Base-by-base conservation (phyloP, 1,284 basidiomycete species). In the Phylloporus sp. region DNA sequence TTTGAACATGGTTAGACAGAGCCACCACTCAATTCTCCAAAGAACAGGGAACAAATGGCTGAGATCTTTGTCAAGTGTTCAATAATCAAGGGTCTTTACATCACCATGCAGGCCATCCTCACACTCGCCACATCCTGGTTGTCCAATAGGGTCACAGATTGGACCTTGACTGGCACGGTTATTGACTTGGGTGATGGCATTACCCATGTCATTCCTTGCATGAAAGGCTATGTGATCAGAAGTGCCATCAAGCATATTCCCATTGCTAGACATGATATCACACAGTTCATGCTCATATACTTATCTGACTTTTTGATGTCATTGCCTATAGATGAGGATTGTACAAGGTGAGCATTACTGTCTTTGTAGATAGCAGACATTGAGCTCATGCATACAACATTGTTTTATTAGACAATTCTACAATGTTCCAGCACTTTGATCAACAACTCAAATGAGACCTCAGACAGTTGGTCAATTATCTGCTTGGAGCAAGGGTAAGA, bases 41-140 rank as follows among this genome's bases (percentile, higher is more conserved):
- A 99, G 83, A 99, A 99, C 82, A 86, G 98, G 69, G 98, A 99
- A 79, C 96, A 98, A 77, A 99, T 97, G 0, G 98, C 98, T 18
- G 98, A 99, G 77, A 98, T 99, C 83, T 98, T 99, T 89, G 99
- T 99, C 79, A 98, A 98, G 80, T 97, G 95, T 2, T 98, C 98
- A 87, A 98, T 98, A 79, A 96, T 98, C 81, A 95, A 96, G 76
- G 94, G 95, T 39, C 49, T 50, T 5, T 50, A 50, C 29, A 50
- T 50, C 12, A 29, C 49, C 4, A 29, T 50, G 86, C 98, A 99
- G 78, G 98, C 98, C 44, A 97, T 99, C 6, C 89, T 99, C n/a
- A 98, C 98, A 0, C 91, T 99, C 62, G 98, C 98, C 2, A 97
- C 98, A 2, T 96, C 95, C 6, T 99, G 98, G 98, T 91, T 95